Evolutionary conservation across 2,329 filamentous ascomycete species (phyloP), one percentile per base, ranked within the genome.

Genomic region (Colletotrichum graminicola): DNA sequence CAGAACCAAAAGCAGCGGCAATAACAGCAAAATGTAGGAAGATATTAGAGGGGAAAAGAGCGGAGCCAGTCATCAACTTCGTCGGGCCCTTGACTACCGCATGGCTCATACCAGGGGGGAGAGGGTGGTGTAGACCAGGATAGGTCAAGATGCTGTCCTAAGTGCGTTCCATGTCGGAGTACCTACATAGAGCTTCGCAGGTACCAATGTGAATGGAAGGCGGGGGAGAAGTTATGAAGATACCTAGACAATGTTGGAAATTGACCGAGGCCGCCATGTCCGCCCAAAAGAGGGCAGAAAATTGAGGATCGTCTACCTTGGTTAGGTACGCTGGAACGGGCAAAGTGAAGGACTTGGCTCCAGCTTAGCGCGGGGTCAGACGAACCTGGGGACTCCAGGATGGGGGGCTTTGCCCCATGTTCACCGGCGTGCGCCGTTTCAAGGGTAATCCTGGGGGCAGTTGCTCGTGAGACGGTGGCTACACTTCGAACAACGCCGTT

Each of bases 321-420:
- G 29, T 29, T 29, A 5, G 7, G 7, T 34, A 49, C 59, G 18
- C 54, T 60, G 36, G 65, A 71, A 63, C 59, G 60, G 68, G 65
- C 54, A 45, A 63, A 71, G 68, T 34, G 65, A 34, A 63, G 39
- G 54, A 63, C 34, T 68, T 63, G 59, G 68, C 59, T 71, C 67
- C 64, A 60, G 49, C 72, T 73, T 72, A 64, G 72, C 68, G 64
- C 64, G 68, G 72, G 72, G 69, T 68, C 62, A 39, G 68, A 73
- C 45, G 62, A 73, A 68, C 68, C 72, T 73, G 61, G 60, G 55
- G 61, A 49, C 59, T 23, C 57, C 39, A 2, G n/a, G 8, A 18
- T 39, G 16, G 45, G 49, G 52, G 64, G 36, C n/a, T 23, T 11
- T 21, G 54, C 8, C 57, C 26, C 43, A 36, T 45, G 41, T 21